Conservation (phyloP, 371 early-diverging fungal genomes). For the Modicella reniformis region DNA sequence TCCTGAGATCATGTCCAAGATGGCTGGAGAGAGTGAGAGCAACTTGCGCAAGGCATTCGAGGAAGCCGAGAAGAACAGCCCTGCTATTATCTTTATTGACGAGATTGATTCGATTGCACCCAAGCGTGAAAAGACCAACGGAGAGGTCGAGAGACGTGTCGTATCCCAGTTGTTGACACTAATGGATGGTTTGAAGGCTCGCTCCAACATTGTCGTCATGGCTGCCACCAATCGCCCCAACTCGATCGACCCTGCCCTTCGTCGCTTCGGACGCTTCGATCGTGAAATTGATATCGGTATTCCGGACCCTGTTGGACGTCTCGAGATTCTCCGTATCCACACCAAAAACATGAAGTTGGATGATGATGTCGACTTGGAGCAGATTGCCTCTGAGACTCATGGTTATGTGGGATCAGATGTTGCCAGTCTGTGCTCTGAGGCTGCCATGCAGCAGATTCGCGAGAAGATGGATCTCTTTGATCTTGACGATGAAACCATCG, state of each 20-base stretch:
- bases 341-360: constrained; percentile 99
- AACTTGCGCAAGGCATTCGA: constrained; percentile 99
- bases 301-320: constrained; percentile 98
- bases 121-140: constrained; percentile 99
- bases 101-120: constrained; percentile 98
- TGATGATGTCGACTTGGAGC: constrained; percentile 97
- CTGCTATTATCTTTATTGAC: constrained; percentile 98
- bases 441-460: constrained; percentile 99
- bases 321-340: constrained; percentile 99
- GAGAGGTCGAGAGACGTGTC: constrained; percentile 99
- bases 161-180: constrained; percentile 98
- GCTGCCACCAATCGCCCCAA: constrained; percentile 99
- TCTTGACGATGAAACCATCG: constrained; percentile 98
- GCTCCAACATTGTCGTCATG: constrained; percentile 97
- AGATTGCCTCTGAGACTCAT: constrained; percentile 98
- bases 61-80: constrained; percentile 98
- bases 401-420: constrained; percentile 99
- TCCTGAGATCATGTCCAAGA: constrained; percentile 99
- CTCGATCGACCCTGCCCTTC: constrained; percentile 98
- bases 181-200: constrained; percentile 99
- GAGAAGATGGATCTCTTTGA: constrained; percentile 99
- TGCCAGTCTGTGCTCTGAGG: constrained; percentile 99
- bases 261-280: constrained; percentile 99
- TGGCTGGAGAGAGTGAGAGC: constrained; percentile 98
- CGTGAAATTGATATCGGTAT: constrained; percentile 99